These are phyloP conservation scores for Halenospora varia DNA, from an alignment of 495 filamentous ascomycete genomes.

Conservation along the genomic window DNA sequence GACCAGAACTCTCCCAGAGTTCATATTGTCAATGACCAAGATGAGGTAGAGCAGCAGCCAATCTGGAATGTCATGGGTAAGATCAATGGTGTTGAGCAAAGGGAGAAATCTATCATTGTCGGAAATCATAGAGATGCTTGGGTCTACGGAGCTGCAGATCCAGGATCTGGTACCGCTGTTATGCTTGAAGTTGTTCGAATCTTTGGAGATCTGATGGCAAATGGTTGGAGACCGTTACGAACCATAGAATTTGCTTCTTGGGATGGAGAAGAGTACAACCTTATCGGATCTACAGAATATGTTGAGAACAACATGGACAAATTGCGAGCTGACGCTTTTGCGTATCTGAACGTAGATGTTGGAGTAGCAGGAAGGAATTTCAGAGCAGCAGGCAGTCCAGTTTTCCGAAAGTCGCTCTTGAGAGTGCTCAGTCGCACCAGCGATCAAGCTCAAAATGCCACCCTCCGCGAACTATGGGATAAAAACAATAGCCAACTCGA, in stretches of 20 bases:
- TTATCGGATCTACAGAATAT: conserved; percentile 92
- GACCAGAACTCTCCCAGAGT: conserved; percentile 70
- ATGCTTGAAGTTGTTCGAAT: conserved; percentile 83
- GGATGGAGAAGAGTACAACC: conserved; percentile 91
- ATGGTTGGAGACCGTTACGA: conserved; percentile 86
- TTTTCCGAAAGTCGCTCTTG: conserved; percentile 67
- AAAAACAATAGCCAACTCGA: conserved; percentile 58
- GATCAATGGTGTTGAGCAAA: conserved; percentile 77
- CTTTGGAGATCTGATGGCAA: conserved; percentile 67
- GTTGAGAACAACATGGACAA: conserved; percentile 85
- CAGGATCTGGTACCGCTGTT: conserved; percentile 85
- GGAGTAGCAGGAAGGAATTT: conserved; percentile 74
- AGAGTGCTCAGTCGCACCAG: conserved; percentile 66
- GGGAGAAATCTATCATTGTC: conserved; percentile 80
- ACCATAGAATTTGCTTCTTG: conserved; percentile 94
- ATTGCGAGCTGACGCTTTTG: conserved; percentile 68
- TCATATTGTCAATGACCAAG: conserved; percentile 82
- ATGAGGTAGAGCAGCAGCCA: conserved; percentile 73
- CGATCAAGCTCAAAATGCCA: conserved; percentile 69
- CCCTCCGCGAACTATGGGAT: conserved; percentile 74
- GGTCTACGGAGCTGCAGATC: conserved; percentile 83
- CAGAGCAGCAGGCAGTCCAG: conserved; percentile 69
- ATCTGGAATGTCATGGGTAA: conserved; percentile 88
- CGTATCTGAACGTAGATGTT: conserved; percentile 91
- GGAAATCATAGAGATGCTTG: conserved; percentile 94